These are phyloP conservation scores for Cryptosporidium viatorum DNA, from an alignment of 169 alveolate genomes.

Conservation along the genomic window DNA sequence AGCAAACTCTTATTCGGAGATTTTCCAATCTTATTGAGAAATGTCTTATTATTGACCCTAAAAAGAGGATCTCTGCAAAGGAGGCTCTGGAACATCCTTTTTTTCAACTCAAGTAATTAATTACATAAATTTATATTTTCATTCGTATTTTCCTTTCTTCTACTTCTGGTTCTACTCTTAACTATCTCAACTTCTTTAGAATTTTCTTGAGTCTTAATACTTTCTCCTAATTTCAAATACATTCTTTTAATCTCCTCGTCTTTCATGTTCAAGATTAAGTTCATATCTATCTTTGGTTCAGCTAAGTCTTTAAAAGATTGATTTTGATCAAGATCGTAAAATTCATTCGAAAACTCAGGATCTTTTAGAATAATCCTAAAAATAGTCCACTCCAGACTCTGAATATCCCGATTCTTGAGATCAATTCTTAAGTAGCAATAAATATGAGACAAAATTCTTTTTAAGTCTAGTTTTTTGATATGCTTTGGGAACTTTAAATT, in stretches of 20 bases:
- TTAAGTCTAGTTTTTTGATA: conserved; percentile 15
- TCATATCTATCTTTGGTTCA: not conserved
- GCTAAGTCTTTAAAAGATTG: not conserved
- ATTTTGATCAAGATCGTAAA: not conserved
- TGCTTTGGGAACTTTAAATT: conserved; percentile 22
- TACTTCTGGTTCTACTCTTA: not conserved
- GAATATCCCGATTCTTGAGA: not conserved
- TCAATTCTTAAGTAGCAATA: not conserved
- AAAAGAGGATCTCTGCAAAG: conserved; percentile 94
- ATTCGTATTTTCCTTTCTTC: not conserved
- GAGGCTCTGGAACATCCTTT: conserved; percentile 96
- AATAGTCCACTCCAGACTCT: not conserved
- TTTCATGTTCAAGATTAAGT: not conserved
- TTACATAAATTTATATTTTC: conserved; percentile 12
- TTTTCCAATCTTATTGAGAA: conserved; percentile 94
- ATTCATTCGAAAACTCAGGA: not conserved
- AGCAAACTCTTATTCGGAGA: conserved; percentile 80
- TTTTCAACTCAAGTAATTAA: conserved; percentile 56
- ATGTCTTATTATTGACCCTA: conserved; percentile 94
- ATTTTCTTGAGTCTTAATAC: too few relatives aligned
- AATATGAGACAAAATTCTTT: not conserved
- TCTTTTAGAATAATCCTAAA: not conserved
- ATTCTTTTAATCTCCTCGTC: not conserved
- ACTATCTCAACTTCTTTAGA: not conserved
- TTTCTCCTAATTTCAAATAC: not conserved